Evolutionary conservation across 495 filamentous ascomycete species (phyloP), one percentile per base, ranked within the genome.

Genomic region (Aspergillus asperescens): DNA sequence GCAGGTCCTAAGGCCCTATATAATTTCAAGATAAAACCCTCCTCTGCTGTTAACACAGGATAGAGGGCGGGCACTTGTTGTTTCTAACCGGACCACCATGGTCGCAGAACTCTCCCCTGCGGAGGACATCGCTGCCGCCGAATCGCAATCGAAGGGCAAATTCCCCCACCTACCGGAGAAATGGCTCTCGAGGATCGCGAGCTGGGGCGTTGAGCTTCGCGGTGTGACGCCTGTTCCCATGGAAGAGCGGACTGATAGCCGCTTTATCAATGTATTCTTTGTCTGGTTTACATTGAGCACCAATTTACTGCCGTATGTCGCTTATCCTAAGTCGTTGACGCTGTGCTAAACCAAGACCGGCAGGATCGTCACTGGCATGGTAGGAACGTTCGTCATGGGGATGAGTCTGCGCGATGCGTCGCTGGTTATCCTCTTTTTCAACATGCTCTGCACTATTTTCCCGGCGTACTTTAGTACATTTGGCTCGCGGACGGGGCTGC

Each of bases 291-390:
- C 55, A 23, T 49, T 51, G 20, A 57, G 58, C 47, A 56, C 59
- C 2, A 57, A 52, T 23, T 34, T 50, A 7, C 24, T 56, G 3
- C 50, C 47, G 42, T 49, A 46, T 37, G 37, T 52, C 32, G 47
- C 56, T 52, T 58, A 57, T 25, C 18, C 32, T 15, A n/a, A 38
- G 13, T 41, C 43, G 29, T 10, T 12, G 40, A 28, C 54, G 31
- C 56, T 48, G 55, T 49, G 54, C 49, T 48, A 57, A 40, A 52
- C 50, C 25, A 27, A 6, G 52, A 51, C 19, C 56, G 41, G 20
- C 38, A 78, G 76, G 4, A 79, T 82, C 46, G 78, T 77, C 3
- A 80, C 78, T 16, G 78, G 79, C 32, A 77, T 82, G 70, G 63
- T 81, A 5, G 78, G 77, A 1, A 76, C 74, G 4, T 61, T 69